These are phyloP conservation scores for Phoma sp. DNA, from an alignment of 2,329 filamentous ascomycete species.

Conservation along the genomic window DNA sequence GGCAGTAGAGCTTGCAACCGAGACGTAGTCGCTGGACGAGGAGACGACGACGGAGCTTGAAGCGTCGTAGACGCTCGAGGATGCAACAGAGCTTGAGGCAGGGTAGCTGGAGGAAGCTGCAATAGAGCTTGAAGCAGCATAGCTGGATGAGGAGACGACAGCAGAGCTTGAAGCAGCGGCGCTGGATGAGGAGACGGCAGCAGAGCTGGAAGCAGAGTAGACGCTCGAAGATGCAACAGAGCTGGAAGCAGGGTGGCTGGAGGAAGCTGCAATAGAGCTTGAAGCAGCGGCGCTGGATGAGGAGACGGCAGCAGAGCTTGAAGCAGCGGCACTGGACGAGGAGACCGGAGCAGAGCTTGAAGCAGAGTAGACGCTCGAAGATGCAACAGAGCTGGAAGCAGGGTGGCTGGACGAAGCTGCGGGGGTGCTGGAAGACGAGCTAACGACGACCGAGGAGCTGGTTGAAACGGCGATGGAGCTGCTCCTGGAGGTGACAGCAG, in stretches of 20 bases:
- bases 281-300: too few relatives aligned
- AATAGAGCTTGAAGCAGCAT: too few relatives aligned
- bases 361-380: not conserved
- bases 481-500: constrained; percentile 4
- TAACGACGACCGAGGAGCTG: constrained; percentile 7
- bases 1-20: too few relatives aligned
- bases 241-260: constrained; percentile 2
- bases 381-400: too few relatives aligned
- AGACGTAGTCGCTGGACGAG: too few relatives aligned
- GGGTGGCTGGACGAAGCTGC: constrained; percentile 3
- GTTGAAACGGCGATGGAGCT: not conserved
- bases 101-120: too few relatives aligned
- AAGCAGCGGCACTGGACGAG: not conserved
- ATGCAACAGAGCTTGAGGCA: constrained; percentile 7
- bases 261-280: too few relatives aligned
- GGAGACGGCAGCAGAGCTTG: not conserved
- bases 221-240: too few relatives aligned
- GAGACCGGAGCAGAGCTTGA: constrained; percentile 3
- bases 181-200: not conserved
- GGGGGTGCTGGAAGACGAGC: constrained; percentile 11
- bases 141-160: constrained; percentile 1
- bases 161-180: too few relatives aligned
- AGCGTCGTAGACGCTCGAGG: too few relatives aligned
- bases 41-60: not conserved
- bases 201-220: not conserved